Percentiles rank a stretch among this genome's conserved stretches.
These are phyloP conservation scores for Cercospora brassicicola DNA, from an alignment of 2,329 filamentous ascomycete species.

Conservation along the genomic window DNA sequence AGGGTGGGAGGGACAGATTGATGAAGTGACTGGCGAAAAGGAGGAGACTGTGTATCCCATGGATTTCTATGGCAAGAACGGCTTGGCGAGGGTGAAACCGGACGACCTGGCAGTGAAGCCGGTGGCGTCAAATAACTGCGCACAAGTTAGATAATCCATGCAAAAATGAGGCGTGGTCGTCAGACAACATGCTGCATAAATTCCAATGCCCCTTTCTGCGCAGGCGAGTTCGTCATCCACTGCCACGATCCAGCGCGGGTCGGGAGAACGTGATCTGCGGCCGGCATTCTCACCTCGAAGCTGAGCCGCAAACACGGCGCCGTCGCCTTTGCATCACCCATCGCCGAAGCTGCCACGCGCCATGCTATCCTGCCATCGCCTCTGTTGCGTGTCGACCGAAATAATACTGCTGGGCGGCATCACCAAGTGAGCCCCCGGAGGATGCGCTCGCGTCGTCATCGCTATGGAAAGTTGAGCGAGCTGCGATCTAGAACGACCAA, in stretches of 20 bases:
- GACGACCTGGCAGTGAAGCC: slow-evolving; percentile 33
- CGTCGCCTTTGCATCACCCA: not conserved
- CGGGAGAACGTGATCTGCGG: not conserved
- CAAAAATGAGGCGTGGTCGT: not conserved
- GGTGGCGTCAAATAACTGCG: not conserved
- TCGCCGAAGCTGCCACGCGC: not conserved
- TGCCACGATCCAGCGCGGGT: not conserved
- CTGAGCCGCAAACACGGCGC: slow-evolving; percentile 3
- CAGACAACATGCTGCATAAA: not conserved
- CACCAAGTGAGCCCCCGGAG: slow-evolving; percentile 1
- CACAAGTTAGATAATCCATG: slow-evolving; percentile 4
- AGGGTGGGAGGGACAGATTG: slow-evolving; percentile 56
- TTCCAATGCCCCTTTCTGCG: not conserved
- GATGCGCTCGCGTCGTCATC: slow-evolving; percentile 15
- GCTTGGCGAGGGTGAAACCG: slow-evolving; percentile 72
- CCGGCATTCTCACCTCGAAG: slow-evolving; percentile 1
- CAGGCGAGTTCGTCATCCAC: not conserved
- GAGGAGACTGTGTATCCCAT: slow-evolving; percentile 68
- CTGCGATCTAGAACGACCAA: slow-evolving; percentile 6
- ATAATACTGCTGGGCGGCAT: not conserved
- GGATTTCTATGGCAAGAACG: slow-evolving; percentile 96
- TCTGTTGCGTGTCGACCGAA: not conserved
- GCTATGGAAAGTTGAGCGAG: slow-evolving; percentile 19
- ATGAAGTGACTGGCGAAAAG: slow-evolving; percentile 26
- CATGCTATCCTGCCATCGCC: not conserved